Conservation (phyloP, 1,284 basidiomycete species). For the Blastosporella zonata region DNA sequence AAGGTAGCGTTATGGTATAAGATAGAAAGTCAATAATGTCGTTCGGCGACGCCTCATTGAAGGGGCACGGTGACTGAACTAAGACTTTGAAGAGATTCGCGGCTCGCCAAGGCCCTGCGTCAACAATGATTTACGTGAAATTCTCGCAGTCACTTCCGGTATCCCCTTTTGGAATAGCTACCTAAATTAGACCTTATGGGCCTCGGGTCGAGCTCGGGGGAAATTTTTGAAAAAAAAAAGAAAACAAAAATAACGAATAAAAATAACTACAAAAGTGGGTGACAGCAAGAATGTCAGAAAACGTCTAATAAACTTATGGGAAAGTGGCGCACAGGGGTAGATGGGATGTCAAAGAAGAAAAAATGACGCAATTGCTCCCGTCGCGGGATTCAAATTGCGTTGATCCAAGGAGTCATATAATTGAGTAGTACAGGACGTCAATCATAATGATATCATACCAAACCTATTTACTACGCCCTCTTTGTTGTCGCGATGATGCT, state of each 20-base stretch:
- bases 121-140: conserved; percentile 9
- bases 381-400: too few species aligned
- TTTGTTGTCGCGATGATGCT: conserved; percentile 2
- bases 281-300: background rate
- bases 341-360: background rate
- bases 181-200: conserved; percentile 3
- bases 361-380: background rate
- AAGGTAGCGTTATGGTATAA: background rate
- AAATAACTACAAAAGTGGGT: background rate
- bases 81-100: too few species aligned
- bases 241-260: background rate
- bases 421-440: too few species aligned
- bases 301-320: background rate
- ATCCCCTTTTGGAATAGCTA: conserved; percentile 10
- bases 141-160: conserved; percentile 4
- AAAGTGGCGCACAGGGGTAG: conserved; percentile 1
- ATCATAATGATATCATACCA: too few species aligned
- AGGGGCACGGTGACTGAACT: background rate
- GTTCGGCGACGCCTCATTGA: conserved; percentile 1
- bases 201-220: background rate
- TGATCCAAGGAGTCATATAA: too few species aligned
- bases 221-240: background rate
- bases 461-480: background rate
- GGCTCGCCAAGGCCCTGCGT: background rate
- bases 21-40: background rate